Evolutionary conservation across 78 protist genomes (phyloP).

Genomic region (Monosiga brevicollis): DNA sequence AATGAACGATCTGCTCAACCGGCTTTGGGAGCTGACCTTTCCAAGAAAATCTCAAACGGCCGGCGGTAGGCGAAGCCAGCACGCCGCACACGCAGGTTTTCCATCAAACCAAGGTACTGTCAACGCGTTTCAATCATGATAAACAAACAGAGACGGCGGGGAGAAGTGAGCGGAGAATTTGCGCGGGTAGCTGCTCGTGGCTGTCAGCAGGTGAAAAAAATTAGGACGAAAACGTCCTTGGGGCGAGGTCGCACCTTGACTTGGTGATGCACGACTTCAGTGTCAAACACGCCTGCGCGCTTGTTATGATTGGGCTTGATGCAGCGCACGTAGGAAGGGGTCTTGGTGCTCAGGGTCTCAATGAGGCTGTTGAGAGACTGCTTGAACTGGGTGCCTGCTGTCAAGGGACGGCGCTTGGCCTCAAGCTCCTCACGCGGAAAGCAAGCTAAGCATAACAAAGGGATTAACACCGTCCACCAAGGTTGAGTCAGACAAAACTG

Average conservation of each 20-base stretch:
- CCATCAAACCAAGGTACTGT: slow-evolving; percentile 76
- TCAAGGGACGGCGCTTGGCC: slow-evolving; percentile 2
- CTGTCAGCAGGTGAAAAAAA: too few species aligned
- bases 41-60: slow-evolving; percentile 40
- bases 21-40: too few species aligned
- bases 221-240: too few species aligned
- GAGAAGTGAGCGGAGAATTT: too few species aligned
- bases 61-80: slow-evolving; percentile 80
- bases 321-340: slow-evolving; percentile 78
- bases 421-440: too few species aligned
- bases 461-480: too few species aligned
- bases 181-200: too few species aligned
- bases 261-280: background rate
- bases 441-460: too few species aligned
- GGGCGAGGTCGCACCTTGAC: too few species aligned
- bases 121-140: too few species aligned
- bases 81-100: slow-evolving; percentile 75
- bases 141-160: too few species aligned
- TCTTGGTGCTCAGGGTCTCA: background rate
- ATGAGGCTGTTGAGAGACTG: background rate
- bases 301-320: slow-evolving; percentile 65
- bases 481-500: too few species aligned
- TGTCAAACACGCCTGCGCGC: slow-evolving; percentile 18
- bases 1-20: slow-evolving; percentile 52
- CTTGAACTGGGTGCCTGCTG: slow-evolving; percentile 11